phyloP scores from a whole-genome alignment of 805 yeast genomes.

The Sugiyamaella qingdaonensis region DNA sequence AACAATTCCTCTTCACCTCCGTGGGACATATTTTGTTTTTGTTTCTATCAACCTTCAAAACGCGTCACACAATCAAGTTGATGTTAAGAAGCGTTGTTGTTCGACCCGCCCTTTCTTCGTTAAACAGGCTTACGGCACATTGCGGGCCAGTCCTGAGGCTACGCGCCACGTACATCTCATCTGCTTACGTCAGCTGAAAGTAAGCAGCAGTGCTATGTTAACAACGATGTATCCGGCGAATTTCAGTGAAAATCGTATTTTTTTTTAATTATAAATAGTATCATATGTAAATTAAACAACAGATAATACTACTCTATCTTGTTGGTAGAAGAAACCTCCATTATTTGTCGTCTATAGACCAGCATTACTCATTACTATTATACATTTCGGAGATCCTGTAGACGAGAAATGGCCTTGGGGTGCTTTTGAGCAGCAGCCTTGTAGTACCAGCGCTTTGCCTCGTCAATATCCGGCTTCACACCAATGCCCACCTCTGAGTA shows the following conservation, averaged over 20 bases:
- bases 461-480: conserved; percentile 42
- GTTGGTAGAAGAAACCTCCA: not conserved
- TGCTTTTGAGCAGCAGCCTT: conserved; percentile 64
- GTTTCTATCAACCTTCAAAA: not conserved
- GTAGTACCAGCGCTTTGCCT: conserved; percentile 53
- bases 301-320: too few relatives aligned
- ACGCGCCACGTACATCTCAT: not conserved
- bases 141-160: not conserved
- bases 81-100: not conserved
- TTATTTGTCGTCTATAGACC: not conserved
- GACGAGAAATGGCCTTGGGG: conserved; percentile 45
- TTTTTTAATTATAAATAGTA: too few relatives aligned
- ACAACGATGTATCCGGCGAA: too few relatives aligned
- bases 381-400: conserved; percentile 28
- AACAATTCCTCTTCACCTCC: conserved; percentile 99
- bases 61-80: not conserved
- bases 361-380: conserved; percentile 2
- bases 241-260: too few relatives aligned
- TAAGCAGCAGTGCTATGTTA: too few relatives aligned
- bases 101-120: not conserved
- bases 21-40: conserved; percentile 62
- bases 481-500: conserved; percentile 71
- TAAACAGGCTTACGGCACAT: not conserved
- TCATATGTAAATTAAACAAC: too few relatives aligned
- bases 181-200: not conserved